Evolutionary conservation across 148 eudicot genomes (phyloP), one percentile per base, ranked within the genome.

Genomic region (Silene conica): DNA sequence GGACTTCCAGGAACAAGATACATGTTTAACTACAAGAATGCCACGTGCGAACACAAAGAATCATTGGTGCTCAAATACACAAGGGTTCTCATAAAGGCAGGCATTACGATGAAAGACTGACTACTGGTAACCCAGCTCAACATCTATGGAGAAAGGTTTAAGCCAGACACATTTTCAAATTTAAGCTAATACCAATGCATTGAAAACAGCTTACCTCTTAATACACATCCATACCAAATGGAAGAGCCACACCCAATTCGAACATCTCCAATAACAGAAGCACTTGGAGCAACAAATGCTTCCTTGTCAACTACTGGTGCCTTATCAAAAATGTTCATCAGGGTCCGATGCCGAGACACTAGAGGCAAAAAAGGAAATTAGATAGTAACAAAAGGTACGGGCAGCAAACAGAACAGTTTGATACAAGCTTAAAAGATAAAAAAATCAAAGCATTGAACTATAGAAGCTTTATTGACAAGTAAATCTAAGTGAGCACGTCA

Each of bases 201-300:
- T 67, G 2, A 18, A 68, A 7, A 74, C 31, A 48, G 52, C 82
- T 56, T 83, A 93, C 98, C 98, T 91, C 98, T 86, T 78, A 93
- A 76, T 22, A 93, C 91, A 75, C 94, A 91, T 59, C 98, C 98
- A 77, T 91, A 93, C 98, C 95, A 91, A 75, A 93, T 85, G 34
- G 97, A 91, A 60, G 98, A 84, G 52, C 87, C 74, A 58, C 69
- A 76, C 74, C 98, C 98, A 12, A 93, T 76, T 13, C 77, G 87
- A 80, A 93, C 95, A 82, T 91, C 91, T 38, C 98, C 97, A 76
- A 85, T 87, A 50, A 93, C 71, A 16, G 97, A 89, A 63, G 98
- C 98, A 78, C 93, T 86, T 63, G 93, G 96, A 63, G 98, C 98
- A 18, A 93, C 86, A 87, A 93, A 93, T 20, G 92, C 93, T 28